Evolutionary conservation across 108 stramenopile species (phyloP), one percentile per base, ranked within the genome.

Genomic region (Skeletonema grethae): DNA sequence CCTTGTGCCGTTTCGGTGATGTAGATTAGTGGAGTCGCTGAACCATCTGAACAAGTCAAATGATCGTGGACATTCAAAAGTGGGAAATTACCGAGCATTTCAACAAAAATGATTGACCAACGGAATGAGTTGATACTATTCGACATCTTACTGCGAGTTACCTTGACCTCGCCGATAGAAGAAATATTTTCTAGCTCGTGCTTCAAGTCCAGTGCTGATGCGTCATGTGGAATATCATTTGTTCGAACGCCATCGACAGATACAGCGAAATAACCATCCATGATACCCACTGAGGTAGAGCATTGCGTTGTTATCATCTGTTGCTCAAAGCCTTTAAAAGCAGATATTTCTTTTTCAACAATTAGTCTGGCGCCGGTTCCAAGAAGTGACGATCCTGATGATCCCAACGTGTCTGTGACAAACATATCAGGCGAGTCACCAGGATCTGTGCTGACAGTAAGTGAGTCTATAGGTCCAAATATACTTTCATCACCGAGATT

Each of bases 241-340:
- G 89, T 85, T 28, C 70, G 73, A 18, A 76, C 64, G 20, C 89
- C 86, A 46, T 85, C 82, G 41, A 93, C 71, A 13, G 74, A 57
- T 39, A 95, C 63, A 16, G 67, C 29, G 66, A 93, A 95, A 35
- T 76, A 64, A 16, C 94, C 92, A 31, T 53, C 60, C 7, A 85
- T 39, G 22, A 73, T 38, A 2, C 76, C 67, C 15, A 7, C 31
- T 31, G 67, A 18, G 0, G 70, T 62, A 55, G 48, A 4, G 29
- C 76, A 77, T 12, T 59, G 41, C 15, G 73, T 45, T 11, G 65
- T 69, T 46, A 85, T 43, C 11, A 43, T 77, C 60, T 85, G 84
- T 24, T 77, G 72, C 46, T 68, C 79, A 45, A 67, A 82, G 13
- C 84, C 84, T n/a, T 78, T 69, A 41, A 73, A 85, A 39, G 80